Evolutionary conservation across 106 monocot genomes (phyloP).

Genomic region (Narthecium ossifragum): DNA sequence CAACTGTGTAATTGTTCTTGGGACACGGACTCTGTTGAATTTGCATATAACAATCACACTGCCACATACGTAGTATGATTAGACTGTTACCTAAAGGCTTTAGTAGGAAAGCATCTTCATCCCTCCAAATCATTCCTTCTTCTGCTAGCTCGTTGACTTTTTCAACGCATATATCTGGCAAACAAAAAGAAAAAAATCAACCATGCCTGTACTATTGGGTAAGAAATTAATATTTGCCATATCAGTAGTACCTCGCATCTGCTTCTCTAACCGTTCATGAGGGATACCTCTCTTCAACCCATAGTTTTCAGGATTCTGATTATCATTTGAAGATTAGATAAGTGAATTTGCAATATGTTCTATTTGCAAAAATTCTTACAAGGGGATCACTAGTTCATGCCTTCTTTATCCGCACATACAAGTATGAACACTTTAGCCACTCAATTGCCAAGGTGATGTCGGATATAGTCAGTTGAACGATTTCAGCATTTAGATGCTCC

Average conservation of each 20-base stretch:
- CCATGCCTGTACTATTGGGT: no score
- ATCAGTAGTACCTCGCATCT: constrained; percentile 61
- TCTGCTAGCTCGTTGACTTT: constrained; percentile 78
- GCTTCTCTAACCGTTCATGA: constrained; percentile 54
- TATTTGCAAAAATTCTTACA: not conserved
- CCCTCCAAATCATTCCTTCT: constrained; percentile 90
- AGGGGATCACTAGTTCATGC: constrained; percentile 18
- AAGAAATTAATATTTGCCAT: not conserved
- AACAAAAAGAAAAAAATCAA: constrained; percentile 9
- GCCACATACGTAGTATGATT: no score
- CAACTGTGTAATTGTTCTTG: no score
- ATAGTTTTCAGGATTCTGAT: constrained; percentile 92
- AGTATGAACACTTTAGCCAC: constrained; percentile 92
- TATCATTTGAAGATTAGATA: constrained; percentile 1
- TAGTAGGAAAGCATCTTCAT: constrained; percentile 88
- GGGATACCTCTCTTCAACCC: constrained; percentile 75
- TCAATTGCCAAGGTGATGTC: constrained; percentile 92
- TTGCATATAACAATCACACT: no score
- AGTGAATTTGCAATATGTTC: not conserved
- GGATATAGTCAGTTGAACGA: constrained; percentile 80
- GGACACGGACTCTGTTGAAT: no score
- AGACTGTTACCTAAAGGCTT: constrained; percentile 75
- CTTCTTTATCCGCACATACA: constrained; percentile 95
- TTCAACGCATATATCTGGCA: constrained; percentile 82
- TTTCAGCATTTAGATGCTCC: constrained; percentile 95